Base-by-base conservation (phyloP, 2,329 filamentous ascomycete genomes). In the Phyllosticta citrichinensis region DNA sequence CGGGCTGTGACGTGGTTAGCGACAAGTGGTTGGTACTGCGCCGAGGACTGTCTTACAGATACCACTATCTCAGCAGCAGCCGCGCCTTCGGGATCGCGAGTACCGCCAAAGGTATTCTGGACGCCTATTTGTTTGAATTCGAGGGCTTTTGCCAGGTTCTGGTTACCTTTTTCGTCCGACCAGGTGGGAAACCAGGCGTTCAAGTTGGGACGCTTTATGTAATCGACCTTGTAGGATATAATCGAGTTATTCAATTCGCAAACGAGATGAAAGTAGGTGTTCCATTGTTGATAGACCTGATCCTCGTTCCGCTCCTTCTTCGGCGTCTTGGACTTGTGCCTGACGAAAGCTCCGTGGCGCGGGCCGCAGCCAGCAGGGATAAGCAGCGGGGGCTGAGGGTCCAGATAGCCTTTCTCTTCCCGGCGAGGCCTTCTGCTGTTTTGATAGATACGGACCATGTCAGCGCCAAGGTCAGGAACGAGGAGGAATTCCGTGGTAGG, bases 401-500 rank as follows among this genome's bases (percentile, higher is more conserved):
- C 73, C 33, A 79, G 76, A 6, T 73, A 68, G 54, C 78, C n/a
- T n/a, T n/a, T n/a, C n/a, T n/a, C n/a, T n/a, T n/a, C n/a, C n/a
- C n/a, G n/a, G n/a, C n/a, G n/a, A n/a, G 69, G 74, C 1, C 67
- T 64, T 1, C 67, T 66, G 64, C 83, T 73, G 66, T 87, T 77
- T 60, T 74, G 68, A 69, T 82, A 89, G 76, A 83, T 73, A 64
- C 82, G 83, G 55, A 89, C 71, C 6, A 83, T 67, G 66, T 89
- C 87, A 0, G 81, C 78, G 51, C 87, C 84, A 5, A 91, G 77
- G 66, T 89, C 87, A 1, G 86, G 85, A 9, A 84, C 79, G 9
- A 88, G 67, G 27, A 88, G 66, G 70, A 81, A 89, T n/a, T 76
- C 67, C 5, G 80, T 81, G 2, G 83, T 86, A 6, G 86, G 87